phyloP scores from a whole-genome alignment of 2,329 filamentous ascomycete species.

The Neonectria ditissima region DNA sequence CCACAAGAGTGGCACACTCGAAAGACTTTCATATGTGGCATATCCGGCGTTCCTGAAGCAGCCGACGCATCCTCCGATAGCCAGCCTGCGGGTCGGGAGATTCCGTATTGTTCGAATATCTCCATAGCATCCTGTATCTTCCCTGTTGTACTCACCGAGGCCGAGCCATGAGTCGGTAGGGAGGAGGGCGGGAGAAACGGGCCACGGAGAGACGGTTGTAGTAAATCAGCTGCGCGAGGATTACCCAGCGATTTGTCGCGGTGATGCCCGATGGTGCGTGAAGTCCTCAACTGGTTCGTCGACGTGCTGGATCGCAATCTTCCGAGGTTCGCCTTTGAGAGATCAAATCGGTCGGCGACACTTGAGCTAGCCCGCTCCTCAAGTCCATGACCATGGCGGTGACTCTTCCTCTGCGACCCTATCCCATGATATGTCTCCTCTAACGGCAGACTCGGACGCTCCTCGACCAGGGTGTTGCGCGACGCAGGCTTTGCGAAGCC shows the following conservation, averaged over 20 bases:
- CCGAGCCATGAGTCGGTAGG: conserved; percentile 36
- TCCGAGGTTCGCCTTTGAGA: conserved; percentile 4
- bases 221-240: conserved; percentile 12
- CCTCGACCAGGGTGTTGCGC: conserved; percentile 40
- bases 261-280: not conserved
- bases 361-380: not conserved
- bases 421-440: conserved; percentile 38
- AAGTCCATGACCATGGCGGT: conserved; percentile 2
- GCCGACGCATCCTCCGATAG: conserved; percentile 54
- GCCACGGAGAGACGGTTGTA: conserved; percentile 8
- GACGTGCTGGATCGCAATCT: conserved; percentile 29
- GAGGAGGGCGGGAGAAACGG: conserved; percentile 5
- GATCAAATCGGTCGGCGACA: conserved; percentile 8
- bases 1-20: conserved; percentile 65
- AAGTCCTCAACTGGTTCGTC: conserved; percentile 17
- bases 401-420: conserved; percentile 28
- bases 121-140: conserved; percentile 58
- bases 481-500: conserved; percentile 44
- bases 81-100: conserved; percentile 60
- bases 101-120: conserved; percentile 60
- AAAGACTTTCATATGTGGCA: conserved; percentile 40
- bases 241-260: conserved; percentile 11
- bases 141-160: conserved; percentile 49
- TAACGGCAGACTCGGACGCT: conserved; percentile 31
- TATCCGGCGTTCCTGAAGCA: conserved; percentile 30